Base-by-base conservation (phyloP, 441 rosid species). In the Euphorbia corollata region DNA sequence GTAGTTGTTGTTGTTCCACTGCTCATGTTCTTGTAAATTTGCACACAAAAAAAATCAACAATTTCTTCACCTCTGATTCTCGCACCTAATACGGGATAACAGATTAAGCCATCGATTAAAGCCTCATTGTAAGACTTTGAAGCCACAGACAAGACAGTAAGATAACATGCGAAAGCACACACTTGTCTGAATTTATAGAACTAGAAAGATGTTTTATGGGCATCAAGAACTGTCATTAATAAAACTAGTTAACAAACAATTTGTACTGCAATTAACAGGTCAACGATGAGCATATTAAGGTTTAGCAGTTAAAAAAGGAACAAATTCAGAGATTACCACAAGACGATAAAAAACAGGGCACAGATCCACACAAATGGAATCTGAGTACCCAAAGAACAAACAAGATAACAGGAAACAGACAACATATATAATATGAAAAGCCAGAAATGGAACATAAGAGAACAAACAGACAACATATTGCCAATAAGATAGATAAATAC, bases 11-110 rank as follows among this genome's bases (percentile, higher is more conserved):
- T 64, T 20, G 71, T 36, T 74, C 67, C 80, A 45, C 74, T 69
- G 68, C 72, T 80, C 93, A 82, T 87, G 67, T 72, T 77, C 74
- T 73, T 72, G 67, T 24, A 23, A 60, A 27, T 18, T 39, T 19
- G 24, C 57, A 10, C 16, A 10, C 10, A 3, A 41, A 41, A 45
- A 13, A 45, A 6, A 13, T 8, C 13, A 45, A 45, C 16, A 45
- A 45, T 0, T 45, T 45, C 16, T 45, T 45, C 16, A 45, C 50
- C 30, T 39, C 16, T 13, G 63, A 41, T 36, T 24, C 60, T 50
- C 58, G 36, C 58, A 24, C 65, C 20, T 51, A 41, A 47, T 32
- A 65, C 54, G 9, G 27, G 23, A 59, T 4, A 22, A 20, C 43
- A 71, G 45, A 65, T 61, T 71, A 61, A 62, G 45, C 39, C 68